Evolutionary conservation across 2,329 filamentous ascomycete genomes (phyloP), one percentile per base, ranked within the genome.

Genomic region (Cadophora luteo-olivacea): DNA sequence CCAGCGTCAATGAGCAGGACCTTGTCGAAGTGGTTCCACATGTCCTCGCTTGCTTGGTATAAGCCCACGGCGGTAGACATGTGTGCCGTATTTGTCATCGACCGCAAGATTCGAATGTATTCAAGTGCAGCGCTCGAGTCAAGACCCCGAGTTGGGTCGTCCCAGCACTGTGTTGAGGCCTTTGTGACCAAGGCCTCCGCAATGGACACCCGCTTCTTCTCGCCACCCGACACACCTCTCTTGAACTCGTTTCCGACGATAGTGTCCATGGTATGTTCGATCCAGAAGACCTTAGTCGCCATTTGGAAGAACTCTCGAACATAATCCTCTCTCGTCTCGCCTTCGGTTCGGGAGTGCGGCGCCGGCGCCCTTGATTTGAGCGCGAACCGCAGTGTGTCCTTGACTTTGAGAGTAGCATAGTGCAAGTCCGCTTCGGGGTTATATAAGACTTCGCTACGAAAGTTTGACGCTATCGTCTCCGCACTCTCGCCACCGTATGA

Each of bases 1-100:
- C 89, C 89, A 67, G 86, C 84, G 58, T 91, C 88, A 5, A 92
- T 83, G 5, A 92, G 84, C 0, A 91, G 81, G 0, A 91, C 88
- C 75, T 91, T 92, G 77, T 92, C 89, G 75, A 92, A 91, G 0
- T 88, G 82, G 25, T 90, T 81, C 76, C 90, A 91, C 69, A 92
- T 91, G 36, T 85, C 87, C 67, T 92, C 89, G 22, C 88, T 87
- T 2, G 90, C 89, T 74, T 92, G 90, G 75, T 92, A 92, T 0
- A 91, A 81, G 0, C 88, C 89, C 8, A 90, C 87, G 58, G 90
- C 86, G 0, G 87, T 84, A 0, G 87, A 80, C 1, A 89, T 79
- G 0, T 87, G 86, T 6, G 86, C 78, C 0, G 88, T 82, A 69
- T 91, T 87, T 0, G 89, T 90, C 84, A 91, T 83, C 4, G 86